Base-by-base conservation (phyloP, 1,284 basidiomycete genomes). In the Leccinum fallax region DNA sequence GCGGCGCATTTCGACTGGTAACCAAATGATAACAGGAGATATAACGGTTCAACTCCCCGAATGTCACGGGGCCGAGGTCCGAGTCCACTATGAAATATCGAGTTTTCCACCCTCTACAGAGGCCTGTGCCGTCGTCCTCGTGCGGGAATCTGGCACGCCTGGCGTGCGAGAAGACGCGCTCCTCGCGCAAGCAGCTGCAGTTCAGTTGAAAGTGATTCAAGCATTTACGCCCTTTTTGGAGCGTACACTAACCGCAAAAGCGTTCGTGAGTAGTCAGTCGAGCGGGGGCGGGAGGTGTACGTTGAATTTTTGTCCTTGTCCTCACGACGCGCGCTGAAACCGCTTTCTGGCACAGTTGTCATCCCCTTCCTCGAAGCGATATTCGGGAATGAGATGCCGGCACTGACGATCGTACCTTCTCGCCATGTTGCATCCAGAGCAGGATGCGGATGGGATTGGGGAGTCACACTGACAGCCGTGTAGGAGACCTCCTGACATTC, bases 341-440 rank as follows among this genome's bases (percentile, higher is more conserved):
- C 30, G 1, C 52, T 38, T 46, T 26, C 15, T 5, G 36, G 9
- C 32, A 21, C 7, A 72, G 71, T 62, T 13, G 24, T 73, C 2
- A 28, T 65, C 1, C 62, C 63, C 24, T 21, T 75, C 26, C 56
- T 72, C 5, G 54, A 63, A 43, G 58, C 55, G 46, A 55, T 73
- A 26, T 72, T 72, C 7, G 53, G 52, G 36, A 48, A n/a, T 8
- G 60, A 66, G 53, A 64, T 67, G 57, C 76, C 79, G 9, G 80
- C 86, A n/a, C 67, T 80, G n/a, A 87, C 85, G 5, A 68, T 74
- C 24, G 78, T 91, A 52, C 86, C 88, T 8, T 86, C 85, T 66
- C 75, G 79, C 26, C 67, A 68, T 54, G 80, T 91, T 55, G 77
- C 82, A 78, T 62, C 71, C 60, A 57, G 69, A 67, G 67, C 60